Percentiles rank a stretch among this genome's conserved stretches.
phyloP scores from a whole-genome alignment of 106 monocot genomes.

The Cymbidium sinense region DNA sequence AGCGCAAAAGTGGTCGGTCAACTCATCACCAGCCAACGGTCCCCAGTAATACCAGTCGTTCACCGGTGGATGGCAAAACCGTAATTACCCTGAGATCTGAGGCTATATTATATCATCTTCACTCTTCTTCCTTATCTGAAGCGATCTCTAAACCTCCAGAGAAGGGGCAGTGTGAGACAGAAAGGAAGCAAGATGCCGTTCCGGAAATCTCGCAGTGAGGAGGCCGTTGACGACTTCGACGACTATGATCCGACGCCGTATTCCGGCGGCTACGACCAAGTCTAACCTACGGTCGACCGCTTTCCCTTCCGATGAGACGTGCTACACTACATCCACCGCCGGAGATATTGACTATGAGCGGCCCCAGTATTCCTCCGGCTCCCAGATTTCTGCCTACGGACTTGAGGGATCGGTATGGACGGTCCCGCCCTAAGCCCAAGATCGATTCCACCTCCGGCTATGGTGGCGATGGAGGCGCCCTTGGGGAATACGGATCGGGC shows the following conservation, averaged over 20 bases:
- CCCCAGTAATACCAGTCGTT: neutral
- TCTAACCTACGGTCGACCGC: slow-evolving; percentile 74
- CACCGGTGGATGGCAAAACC: neutral
- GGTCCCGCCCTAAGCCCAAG: slow-evolving; percentile 23
- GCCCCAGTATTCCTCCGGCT: slow-evolving; percentile 49
- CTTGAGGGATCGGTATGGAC: slow-evolving; percentile 27
- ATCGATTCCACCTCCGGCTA: neutral
- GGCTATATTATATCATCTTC: neutral
- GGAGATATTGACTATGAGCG: slow-evolving; percentile 45
- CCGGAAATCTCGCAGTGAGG: slow-evolving; percentile 17
- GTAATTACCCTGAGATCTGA: slow-evolving; percentile 1
- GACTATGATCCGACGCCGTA: slow-evolving; percentile 91
- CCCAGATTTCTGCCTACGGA: slow-evolving; percentile 36
- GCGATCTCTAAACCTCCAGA: neutral
- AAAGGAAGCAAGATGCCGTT: slow-evolving; percentile 20
- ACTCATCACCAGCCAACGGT: neutral
- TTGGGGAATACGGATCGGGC: neutral
- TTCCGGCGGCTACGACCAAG: slow-evolving; percentile 79
- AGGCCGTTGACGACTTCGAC: slow-evolving; percentile 58
- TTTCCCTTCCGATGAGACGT: slow-evolving; percentile 73
- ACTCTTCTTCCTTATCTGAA: neutral
- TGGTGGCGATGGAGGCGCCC: neutral
- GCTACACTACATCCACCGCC: slow-evolving; percentile 37
- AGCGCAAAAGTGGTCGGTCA: neutral
- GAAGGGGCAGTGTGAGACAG: neutral